A percentile compares a stretch with the other conserved stretches of the same genome.
These are phyloP conservation scores for Hemerocallis citrina DNA, from an alignment of 106 monocot species.

Conservation along the genomic window DNA sequence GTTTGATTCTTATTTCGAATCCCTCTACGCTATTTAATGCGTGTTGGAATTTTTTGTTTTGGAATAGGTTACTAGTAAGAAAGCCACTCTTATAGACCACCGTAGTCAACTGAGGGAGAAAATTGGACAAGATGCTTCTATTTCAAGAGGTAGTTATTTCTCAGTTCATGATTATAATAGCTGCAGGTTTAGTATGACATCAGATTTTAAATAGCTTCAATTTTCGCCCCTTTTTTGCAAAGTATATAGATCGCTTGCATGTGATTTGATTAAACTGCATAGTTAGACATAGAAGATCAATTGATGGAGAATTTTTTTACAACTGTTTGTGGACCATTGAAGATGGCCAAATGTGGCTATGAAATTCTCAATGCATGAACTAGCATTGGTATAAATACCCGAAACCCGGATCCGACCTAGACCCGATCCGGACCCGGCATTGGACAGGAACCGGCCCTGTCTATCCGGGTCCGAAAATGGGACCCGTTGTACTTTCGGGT, in stretches of 20 bases:
- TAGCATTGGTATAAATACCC: no score
- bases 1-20: neutral
- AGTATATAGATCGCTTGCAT: neutral
- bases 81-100: conserved; percentile 81
- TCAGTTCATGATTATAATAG: neutral
- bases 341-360: no score
- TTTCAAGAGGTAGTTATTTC: conserved; percentile 55
- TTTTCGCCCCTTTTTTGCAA: neutral
- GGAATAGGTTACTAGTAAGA: conserved; percentile 85
- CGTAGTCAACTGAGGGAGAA: conserved; percentile 67
- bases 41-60: neutral
- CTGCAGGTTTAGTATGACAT: neutral
- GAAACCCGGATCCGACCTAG: no score
- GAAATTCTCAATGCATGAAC: no score
- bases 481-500: no score
- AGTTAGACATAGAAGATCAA: neutral
- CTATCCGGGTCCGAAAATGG: no score
- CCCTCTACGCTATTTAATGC: neutral
- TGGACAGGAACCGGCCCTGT: no score
- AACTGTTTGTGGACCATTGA: no score
- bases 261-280: neutral
- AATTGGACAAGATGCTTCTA: conserved; percentile 53
- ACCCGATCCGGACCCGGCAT: no score
- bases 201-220: neutral
- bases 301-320: no score